Conservation (phyloP, 768 basidiomycete species). For the Lactifluus volemus region DNA sequence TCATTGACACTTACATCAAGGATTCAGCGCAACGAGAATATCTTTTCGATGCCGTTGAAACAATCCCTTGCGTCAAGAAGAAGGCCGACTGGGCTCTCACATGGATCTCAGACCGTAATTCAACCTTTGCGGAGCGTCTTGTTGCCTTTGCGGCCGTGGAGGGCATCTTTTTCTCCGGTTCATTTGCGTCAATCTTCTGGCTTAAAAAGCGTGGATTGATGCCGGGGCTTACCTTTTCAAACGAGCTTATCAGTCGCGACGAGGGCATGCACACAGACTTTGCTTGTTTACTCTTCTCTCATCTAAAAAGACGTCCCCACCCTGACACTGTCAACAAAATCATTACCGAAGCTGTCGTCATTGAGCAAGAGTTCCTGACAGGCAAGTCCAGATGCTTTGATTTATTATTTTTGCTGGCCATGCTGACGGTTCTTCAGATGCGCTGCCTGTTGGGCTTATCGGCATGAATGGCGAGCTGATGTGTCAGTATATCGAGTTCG, state of each 20-base stretch:
- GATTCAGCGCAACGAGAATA: conserved; percentile 65
- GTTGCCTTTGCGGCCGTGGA: conserved; percentile 95
- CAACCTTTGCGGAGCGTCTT: conserved; percentile 82
- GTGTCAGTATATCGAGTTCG: conserved; percentile 88
- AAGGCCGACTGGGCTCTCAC: conserved; percentile 94
- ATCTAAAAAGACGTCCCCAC: conserved; percentile 73
- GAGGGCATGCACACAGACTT: conserved; percentile 98
- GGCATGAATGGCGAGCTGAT: conserved; percentile 91
- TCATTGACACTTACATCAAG: conserved; percentile 92
- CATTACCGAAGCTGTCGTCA: conserved; percentile 74
- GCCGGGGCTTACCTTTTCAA: conserved; percentile 94
- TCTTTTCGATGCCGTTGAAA: conserved; percentile 90
- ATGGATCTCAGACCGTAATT: conserved; percentile 79
- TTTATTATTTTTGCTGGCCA: neutral
- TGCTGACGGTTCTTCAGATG: conserved; percentile 39
- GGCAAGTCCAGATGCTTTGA: conserved; percentile 39
- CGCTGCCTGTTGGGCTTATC: conserved; percentile 77
- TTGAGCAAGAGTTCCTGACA: conserved; percentile 81
- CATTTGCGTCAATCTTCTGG: conserved; percentile 94
- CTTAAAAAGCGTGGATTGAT: conserved; percentile 96
- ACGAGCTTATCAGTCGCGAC: conserved; percentile 92
- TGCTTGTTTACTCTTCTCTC: conserved; percentile 81
- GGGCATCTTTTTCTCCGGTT: conserved; percentile 94
- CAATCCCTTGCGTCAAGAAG: conserved; percentile 83
- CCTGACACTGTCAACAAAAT: conserved; percentile 64